Evolutionary conservation across 495 filamentous ascomycete species (phyloP).

Genomic region (Podospora tetraspora): DNA sequence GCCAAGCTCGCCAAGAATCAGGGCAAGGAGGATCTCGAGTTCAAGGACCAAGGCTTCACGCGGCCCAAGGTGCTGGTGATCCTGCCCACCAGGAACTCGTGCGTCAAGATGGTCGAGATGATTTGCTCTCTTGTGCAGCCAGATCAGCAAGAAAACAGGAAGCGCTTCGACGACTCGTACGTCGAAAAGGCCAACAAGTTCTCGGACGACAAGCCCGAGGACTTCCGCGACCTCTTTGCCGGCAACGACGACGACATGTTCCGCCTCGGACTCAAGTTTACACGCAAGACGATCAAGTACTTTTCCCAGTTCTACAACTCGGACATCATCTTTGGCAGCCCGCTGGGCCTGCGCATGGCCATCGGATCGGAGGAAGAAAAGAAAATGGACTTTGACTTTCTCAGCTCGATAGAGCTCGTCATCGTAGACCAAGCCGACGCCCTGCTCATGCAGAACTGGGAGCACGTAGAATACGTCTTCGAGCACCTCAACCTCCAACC

Average conservation of each 20-base stretch:
- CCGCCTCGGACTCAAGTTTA: constrained; percentile 88
- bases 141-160: constrained; percentile 91
- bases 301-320: constrained; percentile 95
- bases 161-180: constrained; percentile 81
- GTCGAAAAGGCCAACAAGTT: constrained; percentile 59
- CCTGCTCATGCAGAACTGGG: constrained; percentile 97
- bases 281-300: constrained; percentile 88
- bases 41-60: constrained; percentile 93
- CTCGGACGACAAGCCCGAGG: constrained; percentile 69
- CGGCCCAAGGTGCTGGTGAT: constrained; percentile 88
- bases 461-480: constrained; percentile 85
- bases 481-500: constrained; percentile 89
- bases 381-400: constrained; percentile 83
- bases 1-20: constrained; percentile 56
- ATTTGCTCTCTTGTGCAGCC: constrained; percentile 69
- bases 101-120: constrained; percentile 66
- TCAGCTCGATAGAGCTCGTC: constrained; percentile 85
- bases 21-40: constrained; percentile 60
- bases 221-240: constrained; percentile 84
- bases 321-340: constrained; percentile 87
- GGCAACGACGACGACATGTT: constrained; percentile 98
- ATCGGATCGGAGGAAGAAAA: constrained; percentile 69
- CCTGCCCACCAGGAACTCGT: constrained; percentile 79
- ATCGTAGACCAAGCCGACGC: constrained; percentile 91
- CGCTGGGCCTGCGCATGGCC: constrained; percentile 81